Conservation (phyloP, 2,329 filamentous ascomycete species). For the Fusarium austroafricanum region DNA sequence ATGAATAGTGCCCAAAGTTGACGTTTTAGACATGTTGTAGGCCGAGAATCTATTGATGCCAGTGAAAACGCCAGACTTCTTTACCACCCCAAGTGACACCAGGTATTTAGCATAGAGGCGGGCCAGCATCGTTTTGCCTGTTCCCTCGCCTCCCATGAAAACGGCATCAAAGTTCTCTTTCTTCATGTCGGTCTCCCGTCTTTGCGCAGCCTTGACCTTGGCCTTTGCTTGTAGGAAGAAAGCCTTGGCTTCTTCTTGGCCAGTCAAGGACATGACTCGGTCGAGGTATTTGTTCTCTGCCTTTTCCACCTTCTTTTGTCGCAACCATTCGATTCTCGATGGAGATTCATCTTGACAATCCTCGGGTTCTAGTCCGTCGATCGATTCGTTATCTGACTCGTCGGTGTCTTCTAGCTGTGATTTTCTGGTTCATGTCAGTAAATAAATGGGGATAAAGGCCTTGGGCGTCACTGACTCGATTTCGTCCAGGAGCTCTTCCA, state of each 20-base stretch:
- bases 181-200: slow-evolving; percentile 62
- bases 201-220: slow-evolving; percentile 62
- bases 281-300: slow-evolving; percentile 67
- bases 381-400: slow-evolving; percentile 45
- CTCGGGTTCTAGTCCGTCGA: slow-evolving; percentile 47
- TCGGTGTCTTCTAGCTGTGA: slow-evolving; percentile 29
- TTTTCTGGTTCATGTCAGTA: slow-evolving; percentile 29
- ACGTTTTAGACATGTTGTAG: slow-evolving; percentile 48
- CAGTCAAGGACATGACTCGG: slow-evolving; percentile 70
- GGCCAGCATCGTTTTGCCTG: slow-evolving; percentile 48
- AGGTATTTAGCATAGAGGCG: slow-evolving; percentile 48
- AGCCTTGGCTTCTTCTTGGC: slow-evolving; percentile 70
- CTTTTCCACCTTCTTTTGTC: slow-evolving; percentile 59
- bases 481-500: slow-evolving; percentile 48
- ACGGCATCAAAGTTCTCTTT: slow-evolving; percentile 53
- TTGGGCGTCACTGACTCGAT: slow-evolving; percentile 43
- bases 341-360: slow-evolving; percentile 57
- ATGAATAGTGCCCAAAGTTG: slow-evolving; percentile 58
- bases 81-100: slow-evolving; percentile 44
- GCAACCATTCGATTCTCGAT: slow-evolving; percentile 49
- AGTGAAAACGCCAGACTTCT: slow-evolving; percentile 59
- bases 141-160: slow-evolving; percentile 48
- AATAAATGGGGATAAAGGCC: neutral
- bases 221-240: slow-evolving; percentile 60
- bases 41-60: slow-evolving; percentile 45